Base-by-base conservation (phyloP, 1,284 basidiomycete species). In the Earliella scabrosa region DNA sequence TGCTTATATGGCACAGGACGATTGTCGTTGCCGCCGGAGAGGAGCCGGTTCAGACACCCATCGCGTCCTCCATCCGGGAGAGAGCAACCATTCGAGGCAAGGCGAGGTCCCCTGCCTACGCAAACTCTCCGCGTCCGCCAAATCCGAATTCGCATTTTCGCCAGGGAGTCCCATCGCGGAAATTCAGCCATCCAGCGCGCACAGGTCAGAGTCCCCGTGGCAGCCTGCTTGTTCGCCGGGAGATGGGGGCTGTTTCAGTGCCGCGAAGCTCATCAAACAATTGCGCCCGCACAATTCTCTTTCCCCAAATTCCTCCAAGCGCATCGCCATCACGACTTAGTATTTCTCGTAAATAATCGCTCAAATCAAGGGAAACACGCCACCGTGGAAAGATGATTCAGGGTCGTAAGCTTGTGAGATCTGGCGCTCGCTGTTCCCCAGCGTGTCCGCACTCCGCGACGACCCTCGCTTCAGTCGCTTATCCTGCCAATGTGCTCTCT, bases 1-100 rank as follows among this genome's bases (percentile, higher is more conserved):
- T 62, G 63, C 63, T 68, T 69, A 68, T 70, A 68, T 62, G 56
- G 60, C 58, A 52, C 52, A 63, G 34, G 52, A 57, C 34, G 47
- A 43, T 55, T 40, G 53, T 31, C 48, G 53, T 66, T 66, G 64
- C 66, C 65, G 66, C 67, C 50, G 58, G 56, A 27, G 49, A 34
- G 27, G 45, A 36, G 18, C 36, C 26, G 38, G 23, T 36, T n/a
- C n/a, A n/a, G n/a, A 13, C 21, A 21, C 13, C 21, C 40, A 35
- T 27, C 18, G 38, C 36, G 24, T 29, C 39, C 39, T 44, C 43
- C 26, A 34, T 29, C 40, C 44, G 45, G 50, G 45, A 32, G 26
- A 27, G 26, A 16, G 31, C 45, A 40, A 44, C 54, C 45, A 44
- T 43, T 43, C 35, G 44, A 23, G 44, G 32, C 36, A 50, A 31